Evolutionary conservation across 106 monocot species (phyloP).

Genomic region (Dactylorhiza incarnata): DNA sequence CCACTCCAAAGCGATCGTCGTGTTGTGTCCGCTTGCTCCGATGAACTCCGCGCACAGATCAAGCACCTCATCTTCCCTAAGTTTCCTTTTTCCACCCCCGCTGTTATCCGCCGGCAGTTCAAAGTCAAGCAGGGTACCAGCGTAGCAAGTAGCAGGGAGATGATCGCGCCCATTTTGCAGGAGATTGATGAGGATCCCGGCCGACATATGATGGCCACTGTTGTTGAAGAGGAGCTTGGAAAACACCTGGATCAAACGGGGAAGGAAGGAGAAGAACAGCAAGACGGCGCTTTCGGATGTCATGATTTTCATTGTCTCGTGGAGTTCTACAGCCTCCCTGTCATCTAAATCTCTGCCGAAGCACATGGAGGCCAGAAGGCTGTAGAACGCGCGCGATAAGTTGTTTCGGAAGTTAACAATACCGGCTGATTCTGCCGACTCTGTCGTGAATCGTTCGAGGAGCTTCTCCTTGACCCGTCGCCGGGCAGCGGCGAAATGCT

Average conservation of each 20-base stretch:
- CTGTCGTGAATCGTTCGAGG: no score
- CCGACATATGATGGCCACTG: no score
- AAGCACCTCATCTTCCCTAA: slow-evolving; percentile 3
- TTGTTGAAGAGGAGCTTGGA: not conserved
- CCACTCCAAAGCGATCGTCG: slow-evolving; percentile 8
- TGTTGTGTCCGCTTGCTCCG: not conserved
- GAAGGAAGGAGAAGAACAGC: slow-evolving; percentile 14
- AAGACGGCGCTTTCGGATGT: not conserved
- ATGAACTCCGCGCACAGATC: slow-evolving; percentile 6
- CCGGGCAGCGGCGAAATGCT: no score
- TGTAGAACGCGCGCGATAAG: slow-evolving; percentile 24
- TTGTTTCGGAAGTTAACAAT: slow-evolving; percentile 11
- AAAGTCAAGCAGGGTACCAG: not conserved
- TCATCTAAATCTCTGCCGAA: slow-evolving; percentile 29
- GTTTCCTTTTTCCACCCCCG: not conserved
- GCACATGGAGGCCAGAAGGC: slow-evolving; percentile 25
- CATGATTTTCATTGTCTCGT: not conserved
- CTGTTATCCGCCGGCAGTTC: not conserved
- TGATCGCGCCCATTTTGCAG: no score
- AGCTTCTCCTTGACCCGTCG: no score
- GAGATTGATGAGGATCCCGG: no score
- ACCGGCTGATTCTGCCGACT: no score
- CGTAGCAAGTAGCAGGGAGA: not conserved
- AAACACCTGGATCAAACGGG: slow-evolving; percentile 12
- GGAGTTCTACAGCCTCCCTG: slow-evolving; percentile 6